phyloP scores from a whole-genome alignment of 306 rosid species.

The Cyclanthera cordifolia region DNA sequence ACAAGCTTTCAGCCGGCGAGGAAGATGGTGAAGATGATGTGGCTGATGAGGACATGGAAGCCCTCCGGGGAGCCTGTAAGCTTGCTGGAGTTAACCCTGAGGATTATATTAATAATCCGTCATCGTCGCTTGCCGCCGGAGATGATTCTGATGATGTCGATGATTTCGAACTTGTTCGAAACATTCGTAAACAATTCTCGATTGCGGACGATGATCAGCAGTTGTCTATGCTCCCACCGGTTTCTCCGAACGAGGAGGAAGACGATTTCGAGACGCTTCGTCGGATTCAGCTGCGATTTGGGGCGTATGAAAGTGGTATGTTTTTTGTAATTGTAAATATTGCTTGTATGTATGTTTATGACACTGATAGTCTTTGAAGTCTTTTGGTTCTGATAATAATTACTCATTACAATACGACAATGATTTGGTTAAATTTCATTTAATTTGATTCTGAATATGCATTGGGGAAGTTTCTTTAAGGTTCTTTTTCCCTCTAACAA shows the following conservation, averaged over 20 bases:
- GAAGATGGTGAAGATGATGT: constrained; percentile 20
- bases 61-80: constrained; percentile 51
- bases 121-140: background rate
- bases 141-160: constrained; percentile 21
- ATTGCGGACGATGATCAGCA: constrained; percentile 19
- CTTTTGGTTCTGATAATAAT: background rate
- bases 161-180: constrained; percentile 35
- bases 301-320: constrained; percentile 34
- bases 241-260: constrained; percentile 36
- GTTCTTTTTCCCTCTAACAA: background rate
- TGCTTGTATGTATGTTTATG: background rate
- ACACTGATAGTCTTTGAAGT: background rate
- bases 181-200: constrained; percentile 37
- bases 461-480: background rate
- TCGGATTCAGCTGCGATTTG: constrained; percentile 27
- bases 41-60: constrained; percentile 54
- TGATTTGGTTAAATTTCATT: background rate
- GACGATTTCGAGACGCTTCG: constrained; percentile 56
- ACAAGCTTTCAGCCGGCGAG: constrained; percentile 17
- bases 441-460: background rate
- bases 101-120: background rate
- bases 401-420: background rate
- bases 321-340: background rate
- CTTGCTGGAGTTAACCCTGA: constrained; percentile 22
- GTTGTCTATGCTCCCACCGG: constrained; percentile 24